phyloP scores from a whole-genome alignment of 108 stramenopile species.

The Cylindrotheca fusiformis region DNA sequence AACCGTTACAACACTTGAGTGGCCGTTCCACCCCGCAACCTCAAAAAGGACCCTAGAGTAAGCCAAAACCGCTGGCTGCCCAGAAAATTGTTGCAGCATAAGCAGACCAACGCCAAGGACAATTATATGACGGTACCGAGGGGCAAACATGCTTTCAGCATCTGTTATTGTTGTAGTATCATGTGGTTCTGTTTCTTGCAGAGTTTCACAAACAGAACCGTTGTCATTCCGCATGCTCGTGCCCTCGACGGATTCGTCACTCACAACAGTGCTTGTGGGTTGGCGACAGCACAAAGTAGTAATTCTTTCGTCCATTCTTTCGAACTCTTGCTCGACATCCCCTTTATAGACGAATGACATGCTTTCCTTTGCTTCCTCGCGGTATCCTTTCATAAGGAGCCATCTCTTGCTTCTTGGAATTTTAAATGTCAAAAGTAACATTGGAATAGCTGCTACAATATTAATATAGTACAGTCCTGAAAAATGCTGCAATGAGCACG shows the following conservation, averaged over 20 bases:
- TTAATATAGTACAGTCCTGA: slow-evolving; percentile 22
- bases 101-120: slow-evolving; percentile 52
- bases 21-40: slow-evolving; percentile 54
- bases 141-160: slow-evolving; percentile 1
- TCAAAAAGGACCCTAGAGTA: slow-evolving; percentile 68
- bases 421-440: slow-evolving; percentile 39
- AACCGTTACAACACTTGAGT: slow-evolving; percentile 52
- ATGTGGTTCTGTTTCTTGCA: not conserved
- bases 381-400: slow-evolving; percentile 37
- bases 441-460: slow-evolving; percentile 25
- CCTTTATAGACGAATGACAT: slow-evolving; percentile 45
- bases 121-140: slow-evolving; percentile 35
- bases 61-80: slow-evolving; percentile 74
- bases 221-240: not conserved
- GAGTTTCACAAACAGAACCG: not conserved
- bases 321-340: slow-evolving; percentile 37
- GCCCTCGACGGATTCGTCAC: not conserved
- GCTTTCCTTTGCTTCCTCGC: slow-evolving; percentile 39
- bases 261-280: not conserved
- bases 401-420: slow-evolving; percentile 47
- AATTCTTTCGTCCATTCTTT: slow-evolving; percentile 27
- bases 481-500: not conserved
- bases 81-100: slow-evolving; percentile 70
- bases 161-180: not conserved
- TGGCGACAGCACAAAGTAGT: slow-evolving; percentile 19